Conservation (phyloP, 768 basidiomycete species). For the Guyanaporus albipodus region DNA sequence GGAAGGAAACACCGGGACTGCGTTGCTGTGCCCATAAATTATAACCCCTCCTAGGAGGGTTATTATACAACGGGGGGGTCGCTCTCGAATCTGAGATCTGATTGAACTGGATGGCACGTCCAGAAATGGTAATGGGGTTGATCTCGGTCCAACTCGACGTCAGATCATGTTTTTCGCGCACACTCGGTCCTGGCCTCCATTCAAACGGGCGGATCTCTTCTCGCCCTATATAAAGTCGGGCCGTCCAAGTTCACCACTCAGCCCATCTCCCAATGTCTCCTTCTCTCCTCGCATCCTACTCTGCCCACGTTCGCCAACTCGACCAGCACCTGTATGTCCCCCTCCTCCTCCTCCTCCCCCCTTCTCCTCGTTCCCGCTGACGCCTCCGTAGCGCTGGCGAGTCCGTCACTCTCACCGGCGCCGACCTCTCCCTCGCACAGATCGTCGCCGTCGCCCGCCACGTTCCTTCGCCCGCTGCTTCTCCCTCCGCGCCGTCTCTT, state of each 20-base stretch:
- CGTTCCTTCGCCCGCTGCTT: conserved; percentile 39
- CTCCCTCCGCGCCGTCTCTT: conserved; percentile 15
- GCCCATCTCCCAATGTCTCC: conserved; percentile 13
- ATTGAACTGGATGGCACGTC: no score
- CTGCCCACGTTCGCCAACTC: conserved; percentile 58
- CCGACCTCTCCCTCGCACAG: conserved; percentile 68
- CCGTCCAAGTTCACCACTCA: background rate
- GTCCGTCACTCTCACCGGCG: conserved; percentile 62
- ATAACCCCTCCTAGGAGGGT: no score
- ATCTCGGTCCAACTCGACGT: conserved; percentile 18
- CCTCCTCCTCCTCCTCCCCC: background rate
- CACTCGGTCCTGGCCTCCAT: no score
- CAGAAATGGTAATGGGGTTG: background rate
- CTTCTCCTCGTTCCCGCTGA: background rate
- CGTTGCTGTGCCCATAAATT: no score
- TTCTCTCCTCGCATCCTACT: conserved; percentile 50
- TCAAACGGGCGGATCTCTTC: conserved; percentile 20
- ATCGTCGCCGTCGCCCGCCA: conserved; percentile 75
- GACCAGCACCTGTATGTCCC: conserved; percentile 59
- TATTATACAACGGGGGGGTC: no score
- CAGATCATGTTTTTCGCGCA: conserved; percentile 13
- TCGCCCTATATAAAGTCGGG: conserved; percentile 6
- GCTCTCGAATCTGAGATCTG: no score
- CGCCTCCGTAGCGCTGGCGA: conserved; percentile 49
- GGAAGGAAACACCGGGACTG: no score